Base-by-base conservation (phyloP, 345 rosid genomes). In the Eutrema yunnanense region DNA sequence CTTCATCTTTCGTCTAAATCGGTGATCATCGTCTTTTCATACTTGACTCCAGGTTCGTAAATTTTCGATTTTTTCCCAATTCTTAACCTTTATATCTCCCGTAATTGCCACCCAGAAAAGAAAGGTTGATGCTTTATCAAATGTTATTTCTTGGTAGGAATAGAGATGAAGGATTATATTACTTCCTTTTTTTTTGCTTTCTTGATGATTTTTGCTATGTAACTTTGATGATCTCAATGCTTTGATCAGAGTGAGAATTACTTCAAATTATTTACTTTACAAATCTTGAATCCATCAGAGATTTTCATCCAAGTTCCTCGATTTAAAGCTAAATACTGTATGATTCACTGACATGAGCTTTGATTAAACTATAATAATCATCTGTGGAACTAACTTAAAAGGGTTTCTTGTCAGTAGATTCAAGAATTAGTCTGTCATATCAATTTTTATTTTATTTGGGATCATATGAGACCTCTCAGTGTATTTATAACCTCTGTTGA, bases 41-140 rank as follows among this genome's bases (percentile, higher is more conserved):
- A 46, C 16, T 54, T 48, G 51, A 55, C 41, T 44, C 30, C 40
- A 37, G 79, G 79, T 76, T 54, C 11, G 70, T 60, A 4, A 12
- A 12, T 50, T 49, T 57, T 11, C 0, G 3, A 27, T 43, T 63
- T 50, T 44, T 16, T 3, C 33, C 22, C n/a, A 62, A 13, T 27
- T 19, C 66, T 40, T 19, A n/a, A 9, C 2, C 6, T 73, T 65
- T 37, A 65, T 67, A 16, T 32, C 27, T 26, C 34, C 3, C 49
- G 46, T 65, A 30, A 58, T 51, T 64, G 8, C 3, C n/a, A 26
- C 10, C 10, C 26, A 22, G 26, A 22, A n/a, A 46, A 16, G 10
- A 51, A 37, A 44, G 36, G 29, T 52, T 49, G 71, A 41, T 53
- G 50, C 56, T 46, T 46, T 69, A 16, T 68, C 2, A 52, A 0